Percentiles rank a stretch among this genome's conserved stretches.
These are phyloP conservation scores for Gamarada debralockiae DNA, from an alignment of 495 filamentous ascomycete genomes.

Conservation along the genomic window DNA sequence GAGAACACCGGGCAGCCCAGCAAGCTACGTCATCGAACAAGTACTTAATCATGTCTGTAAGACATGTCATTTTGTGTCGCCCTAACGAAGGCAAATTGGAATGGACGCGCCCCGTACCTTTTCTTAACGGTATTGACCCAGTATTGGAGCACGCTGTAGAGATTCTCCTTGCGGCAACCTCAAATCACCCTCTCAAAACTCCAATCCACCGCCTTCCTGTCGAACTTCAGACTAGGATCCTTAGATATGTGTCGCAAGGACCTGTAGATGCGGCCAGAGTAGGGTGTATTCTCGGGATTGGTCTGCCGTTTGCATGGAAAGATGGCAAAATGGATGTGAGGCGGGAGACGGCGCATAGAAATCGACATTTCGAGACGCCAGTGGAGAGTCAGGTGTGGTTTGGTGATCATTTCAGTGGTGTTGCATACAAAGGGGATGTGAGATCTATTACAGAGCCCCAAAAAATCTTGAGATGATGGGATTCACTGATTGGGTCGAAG, in stretches of 20 bases:
- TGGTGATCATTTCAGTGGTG: slow-evolving; percentile 6
- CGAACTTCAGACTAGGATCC: slow-evolving; percentile 13
- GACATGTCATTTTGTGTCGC: slow-evolving; percentile 13
- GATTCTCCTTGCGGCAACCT: no score
- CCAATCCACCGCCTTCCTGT: slow-evolving; percentile 6
- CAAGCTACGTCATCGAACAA: background rate
- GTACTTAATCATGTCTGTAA: slow-evolving; percentile 14
- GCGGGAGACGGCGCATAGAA: background rate
- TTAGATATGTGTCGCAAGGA: slow-evolving; percentile 10
- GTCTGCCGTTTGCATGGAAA: slow-evolving; percentile 2
- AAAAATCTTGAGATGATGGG: no score
- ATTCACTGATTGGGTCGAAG: no score
- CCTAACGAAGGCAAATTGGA: slow-evolving; percentile 5
- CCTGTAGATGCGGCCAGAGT: slow-evolving; percentile 9
- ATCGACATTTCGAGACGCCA: background rate
- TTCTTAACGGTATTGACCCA: background rate
- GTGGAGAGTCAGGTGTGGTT: slow-evolving; percentile 10
- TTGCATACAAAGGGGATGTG: no score
- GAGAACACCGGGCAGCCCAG: background rate
- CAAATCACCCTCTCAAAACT: slow-evolving; percentile 9
- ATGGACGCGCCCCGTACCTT: slow-evolving; percentile 4
- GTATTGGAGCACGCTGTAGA: no score
- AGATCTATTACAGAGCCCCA: no score
- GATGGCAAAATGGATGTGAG: background rate
- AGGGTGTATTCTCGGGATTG: slow-evolving; percentile 6